phyloP scores from a whole-genome alignment of 2,329 filamentous ascomycete genomes.

The Aspergillus sp. region DNA sequence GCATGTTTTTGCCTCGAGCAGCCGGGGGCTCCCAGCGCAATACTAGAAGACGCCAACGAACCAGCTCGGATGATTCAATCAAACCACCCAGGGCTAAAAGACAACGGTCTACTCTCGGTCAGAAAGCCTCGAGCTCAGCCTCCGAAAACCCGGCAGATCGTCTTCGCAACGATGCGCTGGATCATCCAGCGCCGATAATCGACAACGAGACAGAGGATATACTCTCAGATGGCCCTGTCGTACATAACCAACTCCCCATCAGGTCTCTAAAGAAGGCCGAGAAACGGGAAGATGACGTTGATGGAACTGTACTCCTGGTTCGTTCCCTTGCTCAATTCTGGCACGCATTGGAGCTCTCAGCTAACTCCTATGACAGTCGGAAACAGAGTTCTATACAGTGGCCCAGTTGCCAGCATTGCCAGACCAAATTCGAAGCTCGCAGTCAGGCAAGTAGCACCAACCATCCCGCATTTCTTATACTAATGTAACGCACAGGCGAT shows the following conservation, averaged over 20 bases:
- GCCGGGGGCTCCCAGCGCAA: conserved; percentile 30
- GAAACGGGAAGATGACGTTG: conserved; percentile 26
- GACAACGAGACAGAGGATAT: conserved; percentile 12
- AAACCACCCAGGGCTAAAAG: conserved; percentile 47
- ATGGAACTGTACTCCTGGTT: conserved; percentile 39
- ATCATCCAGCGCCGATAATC: conserved; percentile 11
- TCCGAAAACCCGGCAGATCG: conserved; percentile 20
- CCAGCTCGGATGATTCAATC: conserved; percentile 45
- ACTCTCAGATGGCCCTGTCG: conserved; percentile 16
- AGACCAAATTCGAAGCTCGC: conserved; percentile 67
- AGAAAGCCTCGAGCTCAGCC: conserved; percentile 32
- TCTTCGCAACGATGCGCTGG: conserved; percentile 14
- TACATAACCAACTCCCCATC: conserved; percentile 34
- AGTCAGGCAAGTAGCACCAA: conserved; percentile 56
- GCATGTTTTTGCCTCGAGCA: conserved; percentile 42
- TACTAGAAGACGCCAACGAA: conserved; percentile 40
- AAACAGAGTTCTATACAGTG: conserved; percentile 80
- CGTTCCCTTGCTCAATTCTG: conserved; percentile 5
- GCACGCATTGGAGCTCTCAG: conserved; percentile 1
- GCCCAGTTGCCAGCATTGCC: conserved; percentile 82
- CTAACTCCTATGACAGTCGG: conserved; percentile 57
- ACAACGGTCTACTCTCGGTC: conserved; percentile 44
- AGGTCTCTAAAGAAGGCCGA: conserved; percentile 39
- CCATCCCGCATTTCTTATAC: conserved; percentile 16
- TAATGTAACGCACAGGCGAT: conserved; percentile 46